These are phyloP conservation scores for Chaetomium sp. DNA, from an alignment of 2,329 filamentous ascomycete species.

Conservation along the genomic window DNA sequence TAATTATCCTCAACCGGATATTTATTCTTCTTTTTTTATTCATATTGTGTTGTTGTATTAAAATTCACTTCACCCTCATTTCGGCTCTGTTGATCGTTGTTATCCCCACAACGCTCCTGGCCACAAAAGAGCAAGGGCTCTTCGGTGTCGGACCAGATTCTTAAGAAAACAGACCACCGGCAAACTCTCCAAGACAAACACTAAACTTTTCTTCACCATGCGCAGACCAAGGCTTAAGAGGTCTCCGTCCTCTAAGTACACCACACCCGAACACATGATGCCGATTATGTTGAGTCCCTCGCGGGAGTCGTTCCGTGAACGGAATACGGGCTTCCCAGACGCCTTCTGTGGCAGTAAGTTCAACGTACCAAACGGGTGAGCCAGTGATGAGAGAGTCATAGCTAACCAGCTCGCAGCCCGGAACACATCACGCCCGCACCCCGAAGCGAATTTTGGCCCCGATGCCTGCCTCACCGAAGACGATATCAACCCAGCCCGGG, in stretches of 20 bases:
- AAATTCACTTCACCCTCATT: background rate
- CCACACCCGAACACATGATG: conserved; percentile 15
- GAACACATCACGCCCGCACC: conserved; percentile 57
- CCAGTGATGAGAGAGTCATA: background rate
- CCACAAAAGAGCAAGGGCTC: background rate
- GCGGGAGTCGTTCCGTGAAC: conserved; percentile 15
- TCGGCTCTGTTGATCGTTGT: conserved; percentile 8
- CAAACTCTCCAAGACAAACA: background rate
- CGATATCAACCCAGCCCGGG: conserved; percentile 41
- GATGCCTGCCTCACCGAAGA: conserved; percentile 51
- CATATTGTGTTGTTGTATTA: background rate
- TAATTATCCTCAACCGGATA: background rate
- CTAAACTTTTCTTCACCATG: conserved; percentile 16
- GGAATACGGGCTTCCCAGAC: conserved; percentile 48
- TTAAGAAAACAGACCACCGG: background rate
- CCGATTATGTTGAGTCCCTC: conserved; percentile 10
- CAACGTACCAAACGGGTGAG: background rate
- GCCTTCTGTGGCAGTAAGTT: conserved; percentile 41
- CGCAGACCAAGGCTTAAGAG: conserved; percentile 20
- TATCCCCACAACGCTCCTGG: background rate
- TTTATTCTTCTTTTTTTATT: background rate
- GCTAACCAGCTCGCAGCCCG: conserved; percentile 28
- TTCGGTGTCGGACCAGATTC: background rate
- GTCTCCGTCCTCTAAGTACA: conserved; percentile 10
- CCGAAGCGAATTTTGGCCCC: conserved; percentile 52